Evolutionary conservation across 306 rosid species (phyloP).

Genomic region (Lotus japonicus): DNA sequence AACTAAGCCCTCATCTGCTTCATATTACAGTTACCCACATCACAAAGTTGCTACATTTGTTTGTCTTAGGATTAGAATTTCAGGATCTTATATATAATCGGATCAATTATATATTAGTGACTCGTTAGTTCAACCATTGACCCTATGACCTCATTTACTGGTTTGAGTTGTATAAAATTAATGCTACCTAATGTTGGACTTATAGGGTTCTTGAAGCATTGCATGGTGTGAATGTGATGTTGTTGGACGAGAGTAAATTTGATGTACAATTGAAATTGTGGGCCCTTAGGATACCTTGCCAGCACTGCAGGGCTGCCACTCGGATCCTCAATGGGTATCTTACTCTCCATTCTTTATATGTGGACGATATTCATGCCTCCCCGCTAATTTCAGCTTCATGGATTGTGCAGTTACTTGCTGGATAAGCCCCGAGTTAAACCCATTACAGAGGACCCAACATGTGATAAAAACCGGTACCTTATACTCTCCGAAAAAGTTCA

Average conservation of each 20-base stretch:
- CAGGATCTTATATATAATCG: too few relatives aligned
- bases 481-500: slow-evolving; percentile 61
- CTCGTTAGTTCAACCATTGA: too few relatives aligned
- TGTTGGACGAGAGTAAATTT: slow-evolving; percentile 69
- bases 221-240: neutral
- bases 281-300: slow-evolving; percentile 94
- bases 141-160: too few relatives aligned
- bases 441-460: slow-evolving; percentile 66
- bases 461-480: slow-evolving; percentile 60
- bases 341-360: neutral
- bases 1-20: too few relatives aligned
- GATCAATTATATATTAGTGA: too few relatives aligned
- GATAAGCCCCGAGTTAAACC: slow-evolving; percentile 88
- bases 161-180: too few relatives aligned
- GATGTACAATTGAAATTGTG: slow-evolving; percentile 49
- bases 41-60: too few relatives aligned
- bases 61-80: too few relatives aligned
- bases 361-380: neutral
- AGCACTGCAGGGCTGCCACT: slow-evolving; percentile 66
- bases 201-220: too few relatives aligned
- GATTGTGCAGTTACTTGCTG: slow-evolving; percentile 54
- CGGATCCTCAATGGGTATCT: slow-evolving; percentile 67
- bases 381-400: neutral
- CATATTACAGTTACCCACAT: too few relatives aligned
- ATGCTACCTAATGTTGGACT: too few relatives aligned